phyloP scores from a whole-genome alignment of 495 filamentous ascomycete species.

The Rhypophila decipiens region DNA sequence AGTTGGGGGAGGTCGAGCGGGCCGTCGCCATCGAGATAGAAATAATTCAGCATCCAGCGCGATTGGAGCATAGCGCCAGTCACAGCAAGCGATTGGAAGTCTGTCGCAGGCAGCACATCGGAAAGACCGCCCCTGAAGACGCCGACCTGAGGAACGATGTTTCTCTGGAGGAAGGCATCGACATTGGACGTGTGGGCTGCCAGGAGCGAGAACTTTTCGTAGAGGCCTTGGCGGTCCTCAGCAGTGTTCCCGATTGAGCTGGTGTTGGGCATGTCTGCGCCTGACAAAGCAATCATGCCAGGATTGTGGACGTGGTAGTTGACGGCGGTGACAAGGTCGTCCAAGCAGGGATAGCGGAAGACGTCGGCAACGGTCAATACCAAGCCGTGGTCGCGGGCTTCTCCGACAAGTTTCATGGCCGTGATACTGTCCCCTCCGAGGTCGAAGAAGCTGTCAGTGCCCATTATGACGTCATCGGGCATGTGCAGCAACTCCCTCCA shows the following conservation, averaged over 20 bases:
- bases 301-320: neutral
- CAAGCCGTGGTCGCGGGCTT: constrained; percentile 42
- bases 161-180: constrained; percentile 43
- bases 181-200: constrained; percentile 37
- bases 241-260: neutral
- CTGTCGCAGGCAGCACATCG: constrained; percentile 53
- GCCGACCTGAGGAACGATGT: constrained; percentile 49
- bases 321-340: constrained; percentile 8
- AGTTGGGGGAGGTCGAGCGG: constrained; percentile 41
- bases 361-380: constrained; percentile 44
- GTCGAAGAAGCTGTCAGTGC: constrained; percentile 50
- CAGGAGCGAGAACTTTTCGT: constrained; percentile 44
- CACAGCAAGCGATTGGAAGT: constrained; percentile 55
- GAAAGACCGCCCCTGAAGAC: constrained; percentile 45
- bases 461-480: constrained; percentile 22
- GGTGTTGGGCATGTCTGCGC: neutral
- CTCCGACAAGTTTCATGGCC: constrained; percentile 57
- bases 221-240: constrained; percentile 6
- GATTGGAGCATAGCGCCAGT: constrained; percentile 50
- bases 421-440: constrained; percentile 58
- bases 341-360: constrained; percentile 27
- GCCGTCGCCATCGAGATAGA: constrained; percentile 48
- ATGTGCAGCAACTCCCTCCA: constrained; percentile 20
- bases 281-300: neutral
- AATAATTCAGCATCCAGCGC: constrained; percentile 43